Conservation (phyloP, 495 filamentous ascomycete genomes). For the Penicillium canescens region DNA sequence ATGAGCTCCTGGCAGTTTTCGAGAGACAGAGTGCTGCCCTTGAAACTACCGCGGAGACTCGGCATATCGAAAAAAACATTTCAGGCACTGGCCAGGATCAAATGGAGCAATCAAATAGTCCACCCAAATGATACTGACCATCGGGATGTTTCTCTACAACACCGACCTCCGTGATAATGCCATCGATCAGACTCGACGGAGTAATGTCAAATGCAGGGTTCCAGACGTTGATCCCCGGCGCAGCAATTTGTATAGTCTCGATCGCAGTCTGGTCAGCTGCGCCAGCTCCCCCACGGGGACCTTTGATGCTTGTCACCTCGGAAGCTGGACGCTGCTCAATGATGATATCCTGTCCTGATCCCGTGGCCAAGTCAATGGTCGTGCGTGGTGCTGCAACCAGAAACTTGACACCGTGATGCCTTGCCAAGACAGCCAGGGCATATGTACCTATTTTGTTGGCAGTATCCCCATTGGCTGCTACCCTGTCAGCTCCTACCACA, state of each 20-base stretch:
- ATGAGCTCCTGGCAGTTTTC: conserved; percentile 53
- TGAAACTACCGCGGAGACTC: background rate
- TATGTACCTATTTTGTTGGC: conserved; percentile 99
- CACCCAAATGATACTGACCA: conserved; percentile 71
- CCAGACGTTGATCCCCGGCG: conserved; percentile 81
- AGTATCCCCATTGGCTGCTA: conserved; percentile 94
- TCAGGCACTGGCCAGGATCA: conserved; percentile 12
- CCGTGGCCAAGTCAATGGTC: conserved; percentile 84
- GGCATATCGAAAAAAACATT: background rate
- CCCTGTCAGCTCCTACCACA: conserved; percentile 91
- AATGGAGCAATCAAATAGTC: conserved; percentile 43
- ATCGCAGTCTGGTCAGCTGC: conserved; percentile 51
- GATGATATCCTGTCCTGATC: conserved; percentile 70
- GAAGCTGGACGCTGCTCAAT: conserved; percentile 82
- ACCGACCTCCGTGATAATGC: conserved; percentile 89
- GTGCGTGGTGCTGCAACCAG: conserved; percentile 93
- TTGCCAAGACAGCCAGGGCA: conserved; percentile 79
- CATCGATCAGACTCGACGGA: conserved; percentile 82
- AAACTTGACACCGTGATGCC: conserved; percentile 87
- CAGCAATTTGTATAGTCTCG: conserved; percentile 77
- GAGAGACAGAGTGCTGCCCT: conserved; percentile 20
- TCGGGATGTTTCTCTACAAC: conserved; percentile 75
- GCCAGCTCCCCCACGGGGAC: conserved; percentile 57
- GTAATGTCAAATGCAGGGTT: conserved; percentile 98
- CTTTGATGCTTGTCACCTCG: conserved; percentile 80